Evolutionary conservation across 352 stramenopile genomes (phyloP).

Genomic region (Phytophthora tentaculata): DNA sequence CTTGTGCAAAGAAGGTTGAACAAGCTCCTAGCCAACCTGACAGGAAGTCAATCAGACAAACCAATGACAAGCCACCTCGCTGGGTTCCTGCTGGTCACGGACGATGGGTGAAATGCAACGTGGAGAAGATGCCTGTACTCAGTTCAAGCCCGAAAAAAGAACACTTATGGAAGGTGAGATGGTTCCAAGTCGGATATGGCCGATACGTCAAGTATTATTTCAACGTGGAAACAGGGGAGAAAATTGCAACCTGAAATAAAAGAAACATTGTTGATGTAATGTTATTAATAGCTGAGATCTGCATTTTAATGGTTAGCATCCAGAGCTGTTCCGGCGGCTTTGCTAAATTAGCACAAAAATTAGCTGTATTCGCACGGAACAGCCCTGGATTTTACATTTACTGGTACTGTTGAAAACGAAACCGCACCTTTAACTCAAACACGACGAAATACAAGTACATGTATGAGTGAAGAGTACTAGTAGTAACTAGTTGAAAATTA

Average conservation of each 20-base stretch:
- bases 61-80: background rate
- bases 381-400: too few relatives aligned
- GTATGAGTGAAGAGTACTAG: too few relatives aligned
- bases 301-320: too few relatives aligned
- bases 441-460: too few relatives aligned
- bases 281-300: too few relatives aligned
- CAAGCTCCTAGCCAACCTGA: background rate
- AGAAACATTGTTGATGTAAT: background rate
- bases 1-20: background rate
- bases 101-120: constrained; percentile 20
- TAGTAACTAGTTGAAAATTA: too few relatives aligned
- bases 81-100: constrained; percentile 30
- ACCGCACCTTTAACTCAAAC: too few relatives aligned
- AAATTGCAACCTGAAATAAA: constrained; percentile 8
- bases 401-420: too few relatives aligned
- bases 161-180: constrained; percentile 9
- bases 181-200: constrained; percentile 25
- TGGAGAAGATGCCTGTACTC: background rate
- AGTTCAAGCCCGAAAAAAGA: constrained; percentile 3
- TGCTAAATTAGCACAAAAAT: too few relatives aligned
- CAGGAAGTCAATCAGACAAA: background rate
- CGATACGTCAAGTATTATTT: constrained; percentile 27
- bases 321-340: too few relatives aligned
- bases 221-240: constrained; percentile 13
- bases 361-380: too few relatives aligned